These are phyloP conservation scores for Tricholoma flavovirens DNA, from an alignment of 768 basidiomycete genomes.

Conservation along the genomic window DNA sequence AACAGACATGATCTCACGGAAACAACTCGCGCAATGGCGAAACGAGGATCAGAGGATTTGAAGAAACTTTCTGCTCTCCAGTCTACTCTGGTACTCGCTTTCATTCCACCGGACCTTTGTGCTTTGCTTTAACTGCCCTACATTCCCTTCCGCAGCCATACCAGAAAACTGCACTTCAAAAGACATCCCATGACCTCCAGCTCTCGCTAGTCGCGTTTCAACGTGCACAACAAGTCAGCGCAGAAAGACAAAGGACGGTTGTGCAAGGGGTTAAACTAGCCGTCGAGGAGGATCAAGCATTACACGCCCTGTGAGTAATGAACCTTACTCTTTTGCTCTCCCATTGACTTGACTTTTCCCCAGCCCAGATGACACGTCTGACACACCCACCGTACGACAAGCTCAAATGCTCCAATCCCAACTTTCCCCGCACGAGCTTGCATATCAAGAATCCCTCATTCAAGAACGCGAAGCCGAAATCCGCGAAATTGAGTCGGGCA, in stretches of 20 bases:
- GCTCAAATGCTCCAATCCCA: constrained; percentile 65
- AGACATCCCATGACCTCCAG: constrained; percentile 91
- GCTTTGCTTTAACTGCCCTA: not conserved
- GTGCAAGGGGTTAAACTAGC: constrained; percentile 83
- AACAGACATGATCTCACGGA: constrained; percentile 90
- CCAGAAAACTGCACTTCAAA: constrained; percentile 80
- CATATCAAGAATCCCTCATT: constrained; percentile 93
- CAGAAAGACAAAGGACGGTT: constrained; percentile 82
- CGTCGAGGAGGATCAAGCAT: constrained; percentile 64
- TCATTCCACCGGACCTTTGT: too few relatives aligned
- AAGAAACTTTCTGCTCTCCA: constrained; percentile 81
- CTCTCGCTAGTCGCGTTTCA: constrained; percentile 89
- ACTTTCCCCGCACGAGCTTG: constrained; percentile 86
- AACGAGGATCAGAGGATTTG: constrained; percentile 87
- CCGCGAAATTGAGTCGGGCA: constrained; percentile 92
- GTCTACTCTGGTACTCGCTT: constrained; percentile 43
- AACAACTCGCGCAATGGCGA: constrained; percentile 90
- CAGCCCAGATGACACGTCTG: constrained; percentile 29
- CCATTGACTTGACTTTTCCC: constrained; percentile 8
- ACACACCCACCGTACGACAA: constrained; percentile 57
- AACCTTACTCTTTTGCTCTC: constrained; percentile 1
- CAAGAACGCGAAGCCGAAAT: constrained; percentile 94
- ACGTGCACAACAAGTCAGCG: constrained; percentile 83
- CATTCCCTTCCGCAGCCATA: constrained; percentile 47
- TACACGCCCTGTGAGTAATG: constrained; percentile 20